These are phyloP conservation scores for Zygnema circumcarinatum DNA, from an alignment of 139 green algal genomes.

Conservation along the genomic window DNA sequence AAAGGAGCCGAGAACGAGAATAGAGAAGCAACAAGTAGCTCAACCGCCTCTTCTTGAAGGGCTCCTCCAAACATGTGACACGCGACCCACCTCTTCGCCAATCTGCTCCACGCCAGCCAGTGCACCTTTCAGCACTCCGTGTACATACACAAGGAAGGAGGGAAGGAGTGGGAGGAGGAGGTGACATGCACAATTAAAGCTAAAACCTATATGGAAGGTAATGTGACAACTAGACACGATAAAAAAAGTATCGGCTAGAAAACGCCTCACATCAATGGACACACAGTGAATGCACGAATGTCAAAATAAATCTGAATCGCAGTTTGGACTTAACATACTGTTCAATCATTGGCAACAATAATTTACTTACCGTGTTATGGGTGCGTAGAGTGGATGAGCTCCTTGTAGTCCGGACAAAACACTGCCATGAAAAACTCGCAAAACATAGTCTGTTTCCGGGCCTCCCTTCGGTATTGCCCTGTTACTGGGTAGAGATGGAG, in stretches of 20 bases:
- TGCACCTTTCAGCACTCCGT: not conserved
- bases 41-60: constrained; percentile 59
- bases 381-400: constrained; percentile 9
- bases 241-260: too few species aligned
- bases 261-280: too few species aligned
- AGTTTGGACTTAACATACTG: too few species aligned
- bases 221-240: constrained; percentile 20
- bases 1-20: constrained; percentile 52
- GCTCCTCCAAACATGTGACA: constrained; percentile 50
- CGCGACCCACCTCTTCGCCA: constrained; percentile 62
- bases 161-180: too few species aligned
- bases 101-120: constrained; percentile 24
- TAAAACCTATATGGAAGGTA: not conserved
- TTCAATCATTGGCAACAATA: too few species aligned
- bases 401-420: constrained; percentile 25
- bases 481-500: too few species aligned
- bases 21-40: constrained; percentile 60
- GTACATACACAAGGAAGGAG: not conserved
- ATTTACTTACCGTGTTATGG: constrained; percentile 1
- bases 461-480: not conserved
- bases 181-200: not conserved
- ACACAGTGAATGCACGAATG: too few species aligned
- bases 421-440: constrained; percentile 42
- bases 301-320: too few species aligned
- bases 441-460: not conserved